Base-by-base conservation (phyloP, 768 basidiomycete genomes). In the Rhodotorula kratochvilovae region DNA sequence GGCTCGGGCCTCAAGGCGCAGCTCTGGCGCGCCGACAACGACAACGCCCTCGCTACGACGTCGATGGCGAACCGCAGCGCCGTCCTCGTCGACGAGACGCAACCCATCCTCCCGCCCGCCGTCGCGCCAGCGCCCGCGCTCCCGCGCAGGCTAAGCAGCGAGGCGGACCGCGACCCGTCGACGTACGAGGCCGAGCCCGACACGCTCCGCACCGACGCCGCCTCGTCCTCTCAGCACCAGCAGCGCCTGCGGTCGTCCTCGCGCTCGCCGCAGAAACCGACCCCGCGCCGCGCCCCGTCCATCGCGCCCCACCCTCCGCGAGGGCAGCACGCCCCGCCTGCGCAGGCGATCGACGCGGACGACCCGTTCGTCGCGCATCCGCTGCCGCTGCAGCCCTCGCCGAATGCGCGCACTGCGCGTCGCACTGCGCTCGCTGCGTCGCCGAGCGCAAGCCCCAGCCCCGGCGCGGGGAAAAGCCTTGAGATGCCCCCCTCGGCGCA, bases 401-500 rank as follows among this genome's bases (percentile, higher is more conserved):
- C 68, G 2, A 70, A 65, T 29, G 42, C 45, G 3, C 43, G 35
- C 42, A 46, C 45, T 39, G 27, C 19, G n/a, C n/a, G n/a, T n/a
- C 12, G 1, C 25, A 11, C 10, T 27, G 48, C 23, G 48, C 6
- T 5, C 48, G 48, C 25, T 4, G 48, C 25, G 48, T 11, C 25
- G 8, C 23, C 48, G 48, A 50, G 48, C 48, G 7, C 48, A 4
- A 42, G 19, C 23, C 60, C n/a, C n/a, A n/a, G n/a, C n/a, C n/a
- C n/a, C n/a, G n/a, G n/a, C n/a, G n/a, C 57, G 23, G n/a, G n/a
- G n/a, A 4, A 29, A 8, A 36, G 19, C 25, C 5, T 35, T n/a
- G 63, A 43, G 35, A 65, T 70, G 63, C 70, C 70, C 13, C 70
- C 70, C 4, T 66, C 70, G 0, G 70, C 70, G n/a, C 70, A 71